Conservation (phyloP, 1,284 basidiomycete genomes). For the Pseudozyma thailandica region DNA sequence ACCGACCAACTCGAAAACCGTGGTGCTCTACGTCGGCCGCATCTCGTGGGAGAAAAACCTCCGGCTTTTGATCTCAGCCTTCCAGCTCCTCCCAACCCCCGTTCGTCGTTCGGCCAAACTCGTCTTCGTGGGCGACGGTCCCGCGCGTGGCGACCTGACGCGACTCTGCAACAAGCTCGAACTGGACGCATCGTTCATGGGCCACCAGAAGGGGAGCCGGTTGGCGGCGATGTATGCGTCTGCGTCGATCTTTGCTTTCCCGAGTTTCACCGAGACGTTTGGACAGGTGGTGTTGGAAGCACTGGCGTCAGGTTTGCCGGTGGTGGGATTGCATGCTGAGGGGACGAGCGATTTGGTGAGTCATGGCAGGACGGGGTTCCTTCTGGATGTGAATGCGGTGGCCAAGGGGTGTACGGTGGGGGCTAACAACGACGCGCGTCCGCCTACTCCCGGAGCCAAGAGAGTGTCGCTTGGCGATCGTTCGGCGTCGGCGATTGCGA, state of each 20-base stretch:
- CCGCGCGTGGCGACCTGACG: constrained; percentile 71
- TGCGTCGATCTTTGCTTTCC: constrained; percentile 73
- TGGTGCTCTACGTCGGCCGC: constrained; percentile 69
- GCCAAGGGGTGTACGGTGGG: constrained; percentile 24
- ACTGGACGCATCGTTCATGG: constrained; percentile 72
- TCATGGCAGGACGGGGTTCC: constrained; percentile 70
- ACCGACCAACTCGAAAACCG: constrained; percentile 55
- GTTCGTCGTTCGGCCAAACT: constrained; percentile 69
- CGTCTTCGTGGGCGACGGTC: constrained; percentile 74
- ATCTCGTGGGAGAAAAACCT: constrained; percentile 75
- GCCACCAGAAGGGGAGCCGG: constrained; percentile 69
- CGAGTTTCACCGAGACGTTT: constrained; percentile 73
- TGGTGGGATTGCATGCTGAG: constrained; percentile 73
- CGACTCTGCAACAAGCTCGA: constrained; percentile 69
- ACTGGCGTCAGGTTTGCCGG: constrained; percentile 72
- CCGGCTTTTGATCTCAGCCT: constrained; percentile 72
- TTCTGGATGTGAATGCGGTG: constrained; percentile 62
- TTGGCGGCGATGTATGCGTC: constrained; percentile 70
- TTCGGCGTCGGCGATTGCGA: constrained; percentile 9
- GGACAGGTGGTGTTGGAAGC: constrained; percentile 74
- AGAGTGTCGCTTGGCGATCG: not conserved
- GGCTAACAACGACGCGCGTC: constrained; percentile 1
- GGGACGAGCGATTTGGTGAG: constrained; percentile 73
- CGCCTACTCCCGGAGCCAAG: constrained; percentile 24
- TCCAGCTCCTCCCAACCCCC: constrained; percentile 66